Evolutionary conservation across 768 basidiomycete species (phyloP), one percentile per base, ranked within the genome.

Genomic region (Leucocoprinus birnbaumii): DNA sequence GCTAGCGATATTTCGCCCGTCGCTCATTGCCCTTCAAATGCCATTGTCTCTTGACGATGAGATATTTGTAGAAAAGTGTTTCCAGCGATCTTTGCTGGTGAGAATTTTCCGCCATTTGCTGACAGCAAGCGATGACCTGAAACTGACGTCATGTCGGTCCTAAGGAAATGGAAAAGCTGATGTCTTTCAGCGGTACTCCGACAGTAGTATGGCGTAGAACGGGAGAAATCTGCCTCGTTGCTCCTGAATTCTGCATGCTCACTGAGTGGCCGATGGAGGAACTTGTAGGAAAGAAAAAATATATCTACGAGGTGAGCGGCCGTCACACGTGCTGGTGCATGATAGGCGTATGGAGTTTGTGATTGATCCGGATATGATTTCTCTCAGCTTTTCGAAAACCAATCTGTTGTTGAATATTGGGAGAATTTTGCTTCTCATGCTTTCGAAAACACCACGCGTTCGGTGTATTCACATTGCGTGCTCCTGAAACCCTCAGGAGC

Each of bases 121-220:
- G 27, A 38, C 42, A 6, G 45, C 14, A 10, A 24, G 19, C 34
- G 7, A 5, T 10, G 21, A 18, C 24, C 59, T 61, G 43, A 60
- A 18, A 34, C 58, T 62, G 41, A 60, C 48, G 25, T 60, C 43
- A 61, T 16, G 10, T 9, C 58, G 31, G 48, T 53, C 14, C 48
- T 10, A 60, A 96, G 93, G 96, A 98, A 76, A 80, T 98, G 54
- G 93, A 97, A 71, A 98, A 97, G 72, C 80, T 98, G 58, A 97
- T 98, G 56, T 94, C 93, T 49, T 97, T 91, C 69, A 95, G 90
- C 62, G 96, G 96, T 10, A 98, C 96, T 25, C 96, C 96, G 2
- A 98, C 96, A 1, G 94, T 95, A 40, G 91, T 96, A 10, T 99
- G 96, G 96, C 86, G 97, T 43, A 81, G 97, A 48, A 99, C 97